A percentile compares a stretch with the other conserved stretches of the same genome.
phyloP scores from a whole-genome alignment of 345 rosid species.

The Dipteronia sinensis region DNA sequence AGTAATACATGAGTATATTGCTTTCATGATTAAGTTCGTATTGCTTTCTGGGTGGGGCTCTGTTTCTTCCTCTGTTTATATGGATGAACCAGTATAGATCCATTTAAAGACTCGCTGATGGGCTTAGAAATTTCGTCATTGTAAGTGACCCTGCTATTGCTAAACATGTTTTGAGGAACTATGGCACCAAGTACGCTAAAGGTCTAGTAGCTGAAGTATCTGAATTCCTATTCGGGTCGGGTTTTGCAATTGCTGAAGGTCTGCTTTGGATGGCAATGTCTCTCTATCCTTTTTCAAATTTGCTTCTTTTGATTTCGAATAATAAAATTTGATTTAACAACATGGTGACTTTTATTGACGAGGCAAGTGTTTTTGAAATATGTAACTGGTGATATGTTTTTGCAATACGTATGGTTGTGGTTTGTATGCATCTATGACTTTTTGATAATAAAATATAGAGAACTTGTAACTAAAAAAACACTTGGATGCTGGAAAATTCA shows the following conservation, averaged over 20 bases:
- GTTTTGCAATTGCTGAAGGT: conserved; percentile 93
- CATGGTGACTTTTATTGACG: too few species aligned
- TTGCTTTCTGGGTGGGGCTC: conserved; percentile 95
- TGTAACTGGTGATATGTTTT: too few species aligned
- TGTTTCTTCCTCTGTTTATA: conserved; percentile 85
- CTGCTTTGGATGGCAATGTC: conserved; percentile 79
- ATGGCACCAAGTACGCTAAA: conserved; percentile 75
- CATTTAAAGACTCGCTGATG: conserved; percentile 89
- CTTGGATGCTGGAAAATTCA: too few species aligned
- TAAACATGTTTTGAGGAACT: conserved; percentile 79
- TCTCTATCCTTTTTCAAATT: background rate
- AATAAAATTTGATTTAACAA: too few species aligned
- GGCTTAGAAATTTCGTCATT: conserved; percentile 83
- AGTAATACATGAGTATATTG: too few species aligned
- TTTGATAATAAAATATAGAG: too few species aligned
- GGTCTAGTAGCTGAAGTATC: conserved; percentile 94
- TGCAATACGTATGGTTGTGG: too few species aligned
- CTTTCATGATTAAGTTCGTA: too few species aligned
- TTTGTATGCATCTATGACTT: too few species aligned
- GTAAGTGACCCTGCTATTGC: conserved; percentile 93
- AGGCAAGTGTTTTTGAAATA: too few species aligned
- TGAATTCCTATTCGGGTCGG: conserved; percentile 86
- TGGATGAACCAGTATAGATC: conserved; percentile 95
- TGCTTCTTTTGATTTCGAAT: background rate
- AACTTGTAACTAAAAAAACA: too few species aligned